A percentile compares a stretch with the other conserved stretches of the same genome.
These are phyloP conservation scores for Waltergamsia citrina DNA, from an alignment of 2,329 filamentous ascomycete genomes.

Conservation along the genomic window DNA sequence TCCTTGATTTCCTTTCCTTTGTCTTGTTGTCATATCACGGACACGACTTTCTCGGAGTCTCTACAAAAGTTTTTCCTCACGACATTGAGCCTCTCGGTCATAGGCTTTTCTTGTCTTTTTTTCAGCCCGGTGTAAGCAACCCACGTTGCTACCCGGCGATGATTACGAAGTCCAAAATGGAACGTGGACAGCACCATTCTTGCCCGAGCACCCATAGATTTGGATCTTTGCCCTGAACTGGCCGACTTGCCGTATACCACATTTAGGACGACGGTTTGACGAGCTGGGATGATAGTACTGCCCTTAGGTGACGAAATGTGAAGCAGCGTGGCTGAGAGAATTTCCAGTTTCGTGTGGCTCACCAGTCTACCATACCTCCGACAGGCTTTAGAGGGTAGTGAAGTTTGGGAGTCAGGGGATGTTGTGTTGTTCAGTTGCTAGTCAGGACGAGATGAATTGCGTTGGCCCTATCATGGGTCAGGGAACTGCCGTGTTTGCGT, in stretches of 20 bases:
- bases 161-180: neutral
- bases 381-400: neutral
- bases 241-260: neutral
- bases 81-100: neutral
- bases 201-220: neutral
- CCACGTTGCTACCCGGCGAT: conserved; percentile 7
- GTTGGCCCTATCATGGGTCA: conserved; percentile 14
- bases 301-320: neutral
- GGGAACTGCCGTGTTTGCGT: neutral
- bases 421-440: conserved; percentile 20
- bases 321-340: neutral
- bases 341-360: neutral
- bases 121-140: conserved; percentile 3
- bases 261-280: neutral
- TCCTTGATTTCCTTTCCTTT: conserved; percentile 14
- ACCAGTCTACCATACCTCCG: neutral
- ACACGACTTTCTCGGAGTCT: conserved; percentile 4
- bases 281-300: neutral
- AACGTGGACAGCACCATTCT: neutral
- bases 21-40: conserved; percentile 4
- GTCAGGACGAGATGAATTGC: conserved; percentile 26
- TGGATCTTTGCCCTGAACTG: neutral
- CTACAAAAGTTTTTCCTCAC: conserved; percentile 2
- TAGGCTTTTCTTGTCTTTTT: neutral
- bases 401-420: neutral